Conservation (phyloP, 257 asterid species). For the Jaltomata sinuosa region DNA sequence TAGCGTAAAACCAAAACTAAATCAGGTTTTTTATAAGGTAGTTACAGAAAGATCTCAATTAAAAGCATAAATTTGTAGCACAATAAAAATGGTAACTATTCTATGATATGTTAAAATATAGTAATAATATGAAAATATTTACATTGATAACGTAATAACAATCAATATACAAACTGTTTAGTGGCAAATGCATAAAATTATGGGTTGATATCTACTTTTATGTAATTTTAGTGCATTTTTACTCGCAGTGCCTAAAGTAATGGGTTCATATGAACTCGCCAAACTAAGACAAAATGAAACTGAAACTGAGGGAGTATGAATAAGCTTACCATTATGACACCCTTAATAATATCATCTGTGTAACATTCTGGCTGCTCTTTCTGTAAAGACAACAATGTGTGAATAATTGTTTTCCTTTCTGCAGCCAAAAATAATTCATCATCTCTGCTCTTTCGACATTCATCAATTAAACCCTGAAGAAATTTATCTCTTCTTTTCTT, state of each 20-base stretch:
- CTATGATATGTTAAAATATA: not conserved
- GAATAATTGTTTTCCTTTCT: not conserved
- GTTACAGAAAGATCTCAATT: too few relatives aligned
- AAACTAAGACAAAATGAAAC: not conserved
- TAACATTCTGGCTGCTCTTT: not conserved
- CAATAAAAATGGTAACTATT: not conserved
- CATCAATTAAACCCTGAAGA: conserved; percentile 9
- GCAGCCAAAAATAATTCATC: not conserved
- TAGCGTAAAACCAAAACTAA: not conserved
- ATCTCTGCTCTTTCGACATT: not conserved
- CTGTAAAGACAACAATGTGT: conserved; percentile 3
- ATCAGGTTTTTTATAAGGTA: not conserved
- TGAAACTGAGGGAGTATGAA: not conserved
- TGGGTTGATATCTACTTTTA: too few relatives aligned
- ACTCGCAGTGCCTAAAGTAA: too few relatives aligned
- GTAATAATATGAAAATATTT: not conserved
- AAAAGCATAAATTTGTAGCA: not conserved
- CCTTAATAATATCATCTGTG: conserved; percentile 18
- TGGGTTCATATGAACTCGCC: too few relatives aligned
- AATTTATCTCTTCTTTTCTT: conserved; percentile 1
- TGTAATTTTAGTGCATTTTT: too few relatives aligned
- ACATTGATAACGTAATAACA: not conserved
- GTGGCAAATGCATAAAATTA: not conserved
- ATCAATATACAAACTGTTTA: not conserved
- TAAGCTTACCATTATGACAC: conserved; percentile 10